phyloP scores from a whole-genome alignment of 805 yeast species.

The Yarrowia sp. region DNA sequence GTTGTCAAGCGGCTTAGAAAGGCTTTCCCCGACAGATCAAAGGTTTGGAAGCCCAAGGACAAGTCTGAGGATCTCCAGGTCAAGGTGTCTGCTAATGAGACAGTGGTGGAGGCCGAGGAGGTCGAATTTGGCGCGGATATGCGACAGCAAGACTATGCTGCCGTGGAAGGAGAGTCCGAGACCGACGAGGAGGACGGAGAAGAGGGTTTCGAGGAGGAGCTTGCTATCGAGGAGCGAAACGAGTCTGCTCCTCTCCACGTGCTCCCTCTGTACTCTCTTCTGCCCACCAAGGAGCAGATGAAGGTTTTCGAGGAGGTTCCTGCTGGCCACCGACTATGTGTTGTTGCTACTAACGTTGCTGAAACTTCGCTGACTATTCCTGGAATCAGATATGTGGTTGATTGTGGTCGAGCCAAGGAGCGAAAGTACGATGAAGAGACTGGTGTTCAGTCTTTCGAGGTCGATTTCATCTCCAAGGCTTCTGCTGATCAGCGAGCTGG shows the following conservation, averaged over 20 bases:
- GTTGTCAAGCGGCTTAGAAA: conserved; percentile 66
- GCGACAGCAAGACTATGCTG: conserved; percentile 39
- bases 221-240: conserved; percentile 60
- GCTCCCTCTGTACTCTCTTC: conserved; percentile 82
- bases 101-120: conserved; percentile 82
- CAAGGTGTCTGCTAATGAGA: conserved; percentile 53
- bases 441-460: conserved; percentile 88
- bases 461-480: conserved; percentile 92
- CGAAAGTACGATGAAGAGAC: conserved; percentile 74
- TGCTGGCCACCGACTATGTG: conserved; percentile 76
- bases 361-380: conserved; percentile 97
- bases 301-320: conserved; percentile 87
- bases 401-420: conserved; percentile 91
- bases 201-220: conserved; percentile 51
- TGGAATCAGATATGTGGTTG: conserved; percentile 89
- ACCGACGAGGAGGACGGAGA: conserved; percentile 48
- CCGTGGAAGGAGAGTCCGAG: conserved; percentile 41
- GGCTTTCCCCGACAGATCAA: conserved; percentile 56
- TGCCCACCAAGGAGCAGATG: conserved; percentile 95
- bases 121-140: conserved; percentile 50
- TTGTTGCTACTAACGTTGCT: conserved; percentile 96
- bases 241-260: conserved; percentile 83
- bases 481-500: conserved; percentile 94
- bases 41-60: conserved; percentile 33
- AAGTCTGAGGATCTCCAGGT: conserved; percentile 41